Base-by-base conservation (phyloP, 371 early-diverging fungal species). In the Cokeromyces recurvatus region DNA sequence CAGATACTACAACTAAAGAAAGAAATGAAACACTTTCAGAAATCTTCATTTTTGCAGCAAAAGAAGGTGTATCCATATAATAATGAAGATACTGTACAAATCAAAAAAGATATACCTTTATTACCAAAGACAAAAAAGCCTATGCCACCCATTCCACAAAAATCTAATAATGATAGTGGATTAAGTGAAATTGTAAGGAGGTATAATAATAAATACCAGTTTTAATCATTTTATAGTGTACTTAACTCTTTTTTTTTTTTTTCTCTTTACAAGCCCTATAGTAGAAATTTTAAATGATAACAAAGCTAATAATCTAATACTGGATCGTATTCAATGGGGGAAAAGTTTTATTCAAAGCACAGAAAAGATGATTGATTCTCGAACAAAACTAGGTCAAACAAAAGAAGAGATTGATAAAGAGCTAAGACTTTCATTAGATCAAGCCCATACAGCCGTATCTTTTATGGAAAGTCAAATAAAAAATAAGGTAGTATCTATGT, bases 281-380 rank as follows among this genome's bases (percentile, higher is more conserved):
- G n/a, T n/a, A n/a, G n/a, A n/a, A n/a, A n/a, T n/a, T n/a, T n/a
- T 3, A 2, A 3, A 29, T 21, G 24, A 29, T 21, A 39, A 1
- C n/a, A n/a, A 4, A 6, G 6, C 12, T 24, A 6, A 40, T 4
- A 2, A 14, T 16, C 9, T 11, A 1, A 10, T 49, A 9, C 8
- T 49, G 19, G 19, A 35, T 25, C 38, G 46, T 23, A 57, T 57
- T n/a, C 23, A 38, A 22, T 37, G 22, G 17, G 58, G 53, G 36
- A 34, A 53, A 20, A 53, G 25, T 23, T 53, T 48, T n/a, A 58
- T 58, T 3, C 21, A 35, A 1, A 58, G 58, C 15, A 53, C 58
- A 6, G 48, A 53, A 40, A 23, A 43, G 19, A 53, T 51, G 6
- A 32, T 58, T 10, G 38, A 44, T 36, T 48, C 53, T 15, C 46